These are phyloP conservation scores for Penicillium pulvis DNA, from an alignment of 495 filamentous ascomycete species.

Conservation along the genomic window DNA sequence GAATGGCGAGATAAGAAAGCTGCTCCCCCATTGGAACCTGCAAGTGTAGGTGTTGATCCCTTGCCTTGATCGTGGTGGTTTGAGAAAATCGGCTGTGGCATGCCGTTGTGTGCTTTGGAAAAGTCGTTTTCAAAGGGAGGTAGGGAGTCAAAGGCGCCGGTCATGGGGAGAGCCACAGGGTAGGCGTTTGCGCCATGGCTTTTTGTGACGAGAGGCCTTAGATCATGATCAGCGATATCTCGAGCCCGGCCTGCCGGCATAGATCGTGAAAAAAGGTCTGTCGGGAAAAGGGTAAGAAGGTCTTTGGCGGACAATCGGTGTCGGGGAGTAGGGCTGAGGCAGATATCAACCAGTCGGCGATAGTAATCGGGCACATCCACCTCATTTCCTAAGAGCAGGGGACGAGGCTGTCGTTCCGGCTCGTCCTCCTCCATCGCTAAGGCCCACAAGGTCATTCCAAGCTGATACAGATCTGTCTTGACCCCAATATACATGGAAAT, in stretches of 20 bases:
- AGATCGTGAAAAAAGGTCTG: conserved; percentile 14
- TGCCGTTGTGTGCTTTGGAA: conserved; percentile 4
- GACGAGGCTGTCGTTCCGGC: conserved; percentile 78
- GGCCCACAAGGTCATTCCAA: conserved; percentile 97
- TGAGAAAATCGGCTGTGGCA: conserved; percentile 17
- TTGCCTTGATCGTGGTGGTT: conserved; percentile 20
- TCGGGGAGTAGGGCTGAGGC: conserved; percentile 57
- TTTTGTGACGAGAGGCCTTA: conserved; percentile 12
- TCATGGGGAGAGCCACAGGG: conserved; percentile 1
- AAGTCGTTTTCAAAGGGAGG: conserved; percentile 9
- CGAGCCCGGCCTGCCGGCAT: conserved; percentile 4
- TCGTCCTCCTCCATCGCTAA: conserved; percentile 86
- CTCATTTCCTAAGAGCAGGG: conserved; percentile 55
- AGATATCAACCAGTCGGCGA: conserved; percentile 57
- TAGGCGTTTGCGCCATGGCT: conserved; percentile 9
- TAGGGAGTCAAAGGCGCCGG: not conserved
- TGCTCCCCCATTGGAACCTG: conserved; percentile 22
- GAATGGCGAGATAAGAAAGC: conserved; percentile 27
- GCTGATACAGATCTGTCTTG: conserved; percentile 92
- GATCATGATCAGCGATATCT: conserved; percentile 3
- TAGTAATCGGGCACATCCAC: conserved; percentile 60
- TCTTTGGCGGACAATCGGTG: conserved; percentile 59
- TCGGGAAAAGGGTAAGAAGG: conserved; percentile 53
- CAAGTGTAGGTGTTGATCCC: conserved; percentile 28
- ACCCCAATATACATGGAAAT: conserved; percentile 99